These are phyloP conservation scores for Ogataea paradorogensis DNA, from an alignment of 805 yeast genomes.

Conservation along the genomic window DNA sequence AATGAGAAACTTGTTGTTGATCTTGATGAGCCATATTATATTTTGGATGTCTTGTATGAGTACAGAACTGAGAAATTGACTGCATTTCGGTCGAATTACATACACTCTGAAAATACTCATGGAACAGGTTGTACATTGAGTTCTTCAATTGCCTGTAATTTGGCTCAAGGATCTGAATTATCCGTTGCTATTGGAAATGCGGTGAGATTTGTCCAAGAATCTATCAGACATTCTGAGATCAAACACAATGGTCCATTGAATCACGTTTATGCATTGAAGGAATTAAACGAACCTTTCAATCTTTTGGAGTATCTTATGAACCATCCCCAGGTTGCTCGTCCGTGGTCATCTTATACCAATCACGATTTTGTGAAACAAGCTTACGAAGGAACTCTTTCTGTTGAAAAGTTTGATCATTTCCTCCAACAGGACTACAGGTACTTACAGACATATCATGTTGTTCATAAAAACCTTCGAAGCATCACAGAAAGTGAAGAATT, in stretches of 20 bases:
- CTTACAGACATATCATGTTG: constrained; percentile 62
- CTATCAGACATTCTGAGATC: constrained; percentile 45
- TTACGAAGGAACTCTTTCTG: constrained; percentile 50
- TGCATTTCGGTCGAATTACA: constrained; percentile 45
- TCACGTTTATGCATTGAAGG: constrained; percentile 45
- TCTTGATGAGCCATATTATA: constrained; percentile 16
- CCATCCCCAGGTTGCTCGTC: constrained; percentile 53
- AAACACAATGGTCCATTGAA: constrained; percentile 67
- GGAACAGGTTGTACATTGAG: constrained; percentile 92
- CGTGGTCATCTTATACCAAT: constrained; percentile 57
- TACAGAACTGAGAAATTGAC: constrained; percentile 34
- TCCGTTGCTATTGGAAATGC: constrained; percentile 51
- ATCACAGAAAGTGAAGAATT: constrained; percentile 55
- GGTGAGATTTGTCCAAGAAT: constrained; percentile 64
- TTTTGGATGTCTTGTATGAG: constrained; percentile 29
- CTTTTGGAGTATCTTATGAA: constrained; percentile 44
- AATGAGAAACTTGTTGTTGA: constrained; percentile 19
- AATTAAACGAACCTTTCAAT: constrained; percentile 9
- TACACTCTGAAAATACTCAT: constrained; percentile 60
- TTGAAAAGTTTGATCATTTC: constrained; percentile 43
- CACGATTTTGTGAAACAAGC: constrained; percentile 61
- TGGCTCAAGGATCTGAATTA: constrained; percentile 54
- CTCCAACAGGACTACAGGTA: constrained; percentile 68
- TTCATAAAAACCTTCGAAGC: constrained; percentile 62
- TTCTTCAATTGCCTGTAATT: constrained; percentile 72